phyloP scores from a whole-genome alignment of 495 filamentous ascomycete genomes.

The Penicillium robsamsonii region DNA sequence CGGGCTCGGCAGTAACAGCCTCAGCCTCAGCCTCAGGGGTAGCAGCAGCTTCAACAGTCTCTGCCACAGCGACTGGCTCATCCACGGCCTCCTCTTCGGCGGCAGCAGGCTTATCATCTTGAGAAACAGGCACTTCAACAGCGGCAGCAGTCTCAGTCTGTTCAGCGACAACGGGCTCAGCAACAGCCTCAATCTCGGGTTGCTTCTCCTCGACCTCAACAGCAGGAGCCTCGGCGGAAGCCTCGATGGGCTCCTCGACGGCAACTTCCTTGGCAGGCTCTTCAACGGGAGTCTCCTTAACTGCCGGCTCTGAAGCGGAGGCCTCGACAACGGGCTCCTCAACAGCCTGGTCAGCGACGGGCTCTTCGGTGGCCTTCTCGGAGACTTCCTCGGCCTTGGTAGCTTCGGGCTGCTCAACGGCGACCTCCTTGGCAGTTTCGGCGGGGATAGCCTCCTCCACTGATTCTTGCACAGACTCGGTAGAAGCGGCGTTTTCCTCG shows the following conservation, averaged over 20 bases:
- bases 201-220: slow-evolving; percentile 8
- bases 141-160: slow-evolving; percentile 4
- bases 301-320: slow-evolving; percentile 4
- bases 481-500: background rate
- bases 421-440: slow-evolving; percentile 2
- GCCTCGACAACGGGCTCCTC: slow-evolving; percentile 14
- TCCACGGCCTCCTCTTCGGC: slow-evolving; percentile 4
- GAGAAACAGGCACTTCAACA: slow-evolving; percentile 1
- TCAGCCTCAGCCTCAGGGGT: slow-evolving; percentile 3
- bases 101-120: background rate
- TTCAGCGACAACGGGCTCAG: slow-evolving; percentile 5
- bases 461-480: background rate
- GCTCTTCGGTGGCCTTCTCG: slow-evolving; percentile 9
- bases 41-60: slow-evolving; percentile 3
- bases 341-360: background rate
- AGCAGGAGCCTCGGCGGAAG: background rate
- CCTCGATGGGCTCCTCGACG: slow-evolving; percentile 8
- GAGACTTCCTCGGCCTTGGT: background rate
- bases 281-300: slow-evolving; percentile 6
- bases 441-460: slow-evolving; percentile 1
- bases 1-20: slow-evolving; percentile 7
- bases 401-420: background rate
- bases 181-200: background rate
- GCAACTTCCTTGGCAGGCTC: slow-evolving; percentile 6
- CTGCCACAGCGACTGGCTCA: slow-evolving; percentile 7